Conservation (phyloP, 2,329 filamentous ascomycete genomes). For the Ascochyta pisi region DNA sequence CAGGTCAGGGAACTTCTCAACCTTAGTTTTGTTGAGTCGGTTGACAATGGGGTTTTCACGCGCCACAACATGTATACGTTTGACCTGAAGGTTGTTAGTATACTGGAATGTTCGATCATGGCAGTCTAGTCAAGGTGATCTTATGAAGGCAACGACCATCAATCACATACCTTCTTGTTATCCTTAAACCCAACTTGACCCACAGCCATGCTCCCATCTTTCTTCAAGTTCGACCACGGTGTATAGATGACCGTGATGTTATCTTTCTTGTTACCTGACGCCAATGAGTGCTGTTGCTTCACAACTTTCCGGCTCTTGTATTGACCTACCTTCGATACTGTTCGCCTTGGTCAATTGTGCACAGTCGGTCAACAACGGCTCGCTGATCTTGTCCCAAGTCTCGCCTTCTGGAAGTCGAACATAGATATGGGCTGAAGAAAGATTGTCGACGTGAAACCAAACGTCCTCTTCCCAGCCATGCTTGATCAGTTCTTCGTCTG, state of each 20-base stretch:
- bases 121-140: no score
- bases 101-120: no score
- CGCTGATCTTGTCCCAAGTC: conserved; percentile 81
- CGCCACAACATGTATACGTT: conserved; percentile 77
- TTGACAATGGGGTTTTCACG: conserved; percentile 93
- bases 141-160: background rate
- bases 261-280: conserved; percentile 92
- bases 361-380: conserved; percentile 79
- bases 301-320: background rate
- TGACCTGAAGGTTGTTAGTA: conserved; percentile 62
- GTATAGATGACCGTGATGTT: conserved; percentile 98
- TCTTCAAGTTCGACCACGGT: conserved; percentile 94
- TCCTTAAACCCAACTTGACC: conserved; percentile 97
- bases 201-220: conserved; percentile 93
- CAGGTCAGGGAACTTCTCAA: conserved; percentile 86
- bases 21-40: conserved; percentile 95
- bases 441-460: conserved; percentile 98
- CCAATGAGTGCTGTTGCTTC: background rate
- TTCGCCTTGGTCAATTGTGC: conserved; percentile 99
- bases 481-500: conserved; percentile 96
- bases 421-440: conserved; percentile 96
- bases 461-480: conserved; percentile 95
- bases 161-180: conserved; percentile 65
- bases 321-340: conserved; percentile 79
- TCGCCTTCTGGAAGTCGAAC: conserved; percentile 80